Evolutionary conservation across 176 grass and related monocot species (phyloP).

Genomic region (Cenchrus purpureus): DNA sequence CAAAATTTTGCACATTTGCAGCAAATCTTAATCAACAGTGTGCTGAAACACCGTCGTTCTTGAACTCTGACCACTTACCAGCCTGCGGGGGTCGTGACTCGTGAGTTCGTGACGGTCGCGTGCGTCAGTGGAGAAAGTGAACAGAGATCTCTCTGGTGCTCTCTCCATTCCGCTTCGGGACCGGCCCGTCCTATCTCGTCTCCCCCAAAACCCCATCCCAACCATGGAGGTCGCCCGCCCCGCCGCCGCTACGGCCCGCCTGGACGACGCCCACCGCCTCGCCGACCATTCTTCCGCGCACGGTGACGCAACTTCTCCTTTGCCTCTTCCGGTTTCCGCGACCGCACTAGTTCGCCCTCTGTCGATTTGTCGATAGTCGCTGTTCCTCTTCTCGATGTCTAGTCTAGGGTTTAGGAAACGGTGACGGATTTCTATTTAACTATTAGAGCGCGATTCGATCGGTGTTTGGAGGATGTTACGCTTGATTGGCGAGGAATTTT

Average conservation of each 20-base stretch:
- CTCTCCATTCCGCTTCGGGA: too few species aligned
- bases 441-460: neutral
- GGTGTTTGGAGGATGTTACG: neutral
- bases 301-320: neutral
- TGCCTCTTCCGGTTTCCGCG: neutral
- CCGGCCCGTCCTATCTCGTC: too few species aligned
- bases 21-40: too few species aligned
- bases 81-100: neutral
- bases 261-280: slow-evolving; percentile 1
- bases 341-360: neutral
- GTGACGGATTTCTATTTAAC: neutral
- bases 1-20: too few species aligned
- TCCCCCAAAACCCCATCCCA: neutral
- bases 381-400: neutral
- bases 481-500: neutral
- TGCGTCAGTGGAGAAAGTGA: neutral
- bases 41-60: too few species aligned
- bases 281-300: neutral
- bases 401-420: neutral
- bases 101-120: neutral
- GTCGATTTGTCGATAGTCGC: neutral
- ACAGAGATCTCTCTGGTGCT: too few species aligned
- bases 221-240: neutral
- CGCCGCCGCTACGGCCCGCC: neutral
- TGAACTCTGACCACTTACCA: too few species aligned